Conservation (phyloP, 2,329 filamentous ascomycete genomes). For the Diplodia seriata region DNA sequence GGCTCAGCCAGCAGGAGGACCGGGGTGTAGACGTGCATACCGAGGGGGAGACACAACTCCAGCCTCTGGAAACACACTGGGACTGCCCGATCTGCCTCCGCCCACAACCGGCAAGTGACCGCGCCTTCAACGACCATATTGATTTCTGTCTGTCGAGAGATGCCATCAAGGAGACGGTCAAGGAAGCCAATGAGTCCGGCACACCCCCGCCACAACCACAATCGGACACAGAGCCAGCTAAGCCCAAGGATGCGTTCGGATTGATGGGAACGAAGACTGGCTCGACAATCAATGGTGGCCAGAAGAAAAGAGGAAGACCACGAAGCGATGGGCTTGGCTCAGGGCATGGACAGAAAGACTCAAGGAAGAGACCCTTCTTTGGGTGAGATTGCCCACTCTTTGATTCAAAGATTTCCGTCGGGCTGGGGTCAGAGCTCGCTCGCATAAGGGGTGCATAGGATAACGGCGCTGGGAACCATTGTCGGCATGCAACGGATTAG, state of each 20-base stretch:
- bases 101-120: conserved; percentile 77
- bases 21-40: conserved; percentile 39
- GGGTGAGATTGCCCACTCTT: neutral
- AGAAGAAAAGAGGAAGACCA: conserved; percentile 32
- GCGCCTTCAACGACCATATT: conserved; percentile 86
- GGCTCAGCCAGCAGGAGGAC: conserved; percentile 64
- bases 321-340: conserved; percentile 22
- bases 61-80: conserved; percentile 62
- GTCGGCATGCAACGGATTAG: neutral
- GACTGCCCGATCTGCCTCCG: conserved; percentile 86
- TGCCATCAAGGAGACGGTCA: conserved; percentile 83
- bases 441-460: neutral
- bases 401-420: neutral
- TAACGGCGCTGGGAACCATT: neutral
- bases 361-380: conserved; percentile 22
- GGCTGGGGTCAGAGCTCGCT: neutral
- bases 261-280: conserved; percentile 19
- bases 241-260: conserved; percentile 15
- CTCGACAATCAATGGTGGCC: neutral
- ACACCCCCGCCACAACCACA: conserved; percentile 6
- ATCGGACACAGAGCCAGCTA: conserved; percentile 1
- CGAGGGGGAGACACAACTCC: neutral
- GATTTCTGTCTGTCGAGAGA: conserved; percentile 87
- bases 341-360: conserved; percentile 3
- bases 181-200: conserved; percentile 46